Evolutionary conservation across 495 filamentous ascomycete species (phyloP), one percentile per base, ranked within the genome.

Genomic region (Cladorrhinum samala): DNA sequence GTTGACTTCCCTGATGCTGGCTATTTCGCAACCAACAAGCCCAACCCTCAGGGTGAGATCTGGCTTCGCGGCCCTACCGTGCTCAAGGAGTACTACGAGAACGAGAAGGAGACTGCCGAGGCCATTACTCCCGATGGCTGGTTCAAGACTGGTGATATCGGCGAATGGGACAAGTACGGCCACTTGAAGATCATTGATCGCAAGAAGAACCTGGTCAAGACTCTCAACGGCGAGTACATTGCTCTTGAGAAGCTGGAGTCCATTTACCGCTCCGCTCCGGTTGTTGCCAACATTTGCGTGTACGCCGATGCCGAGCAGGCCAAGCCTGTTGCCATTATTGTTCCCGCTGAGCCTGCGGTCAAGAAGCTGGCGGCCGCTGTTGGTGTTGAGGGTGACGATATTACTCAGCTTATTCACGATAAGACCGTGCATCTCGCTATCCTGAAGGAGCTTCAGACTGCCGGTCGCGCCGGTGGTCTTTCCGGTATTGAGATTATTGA

Each of bases 141-240:
- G 91, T 96, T 95, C 80, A 92, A 85, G 83, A 94, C 91, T 37
- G 91, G 91, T 46, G 91, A 96, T 60, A 92, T 96, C 61, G 91
- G 91, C 61, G 88, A 96, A 74, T 96, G 86, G 71, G 86, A 92
- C 65, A 63, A 73, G 54, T 80, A 85, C 62, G 91, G 91, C 54
- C 84, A 95, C 64, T 73, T 96, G 46, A 82, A 78, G 62, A 87
- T 96, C 68, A 95, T 96, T 62, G 91, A 96, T 71, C 88, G 91
- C 62, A 96, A 95, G 87, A 96, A 96, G 85, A 96, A 96, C 68
- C 71, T 96, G 56, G 86, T 95, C 68, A 96, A 96, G 84, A 98
- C 91, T 2, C 77, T 87, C 51, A 89, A 91, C 65, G 93, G 93
- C 63, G 93, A 98, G 75, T 98, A 98, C 71, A 96, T 98, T 66